phyloP scores from a whole-genome alignment of 2,329 filamentous ascomycete genomes.

The Rhynchosporium agropyri region DNA sequence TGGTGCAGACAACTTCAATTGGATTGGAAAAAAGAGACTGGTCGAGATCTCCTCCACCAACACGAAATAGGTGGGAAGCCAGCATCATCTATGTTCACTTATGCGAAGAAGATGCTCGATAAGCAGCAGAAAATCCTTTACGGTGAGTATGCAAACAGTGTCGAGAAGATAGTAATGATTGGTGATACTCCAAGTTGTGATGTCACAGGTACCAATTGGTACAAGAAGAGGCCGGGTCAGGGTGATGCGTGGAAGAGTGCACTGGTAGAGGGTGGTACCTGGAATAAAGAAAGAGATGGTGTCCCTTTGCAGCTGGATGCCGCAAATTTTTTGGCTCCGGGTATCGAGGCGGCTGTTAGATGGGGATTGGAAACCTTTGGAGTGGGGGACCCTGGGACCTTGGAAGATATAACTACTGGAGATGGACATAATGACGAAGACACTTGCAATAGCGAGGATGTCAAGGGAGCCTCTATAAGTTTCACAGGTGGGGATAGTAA shows the following conservation, averaged over 20 bases:
- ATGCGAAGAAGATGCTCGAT: background rate
- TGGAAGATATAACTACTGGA: background rate
- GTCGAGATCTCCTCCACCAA: background rate
- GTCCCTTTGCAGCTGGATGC: background rate
- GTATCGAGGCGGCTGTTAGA: background rate
- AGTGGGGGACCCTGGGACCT: background rate
- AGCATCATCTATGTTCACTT: background rate
- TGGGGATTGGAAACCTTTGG: background rate
- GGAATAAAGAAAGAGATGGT: background rate
- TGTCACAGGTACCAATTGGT: background rate
- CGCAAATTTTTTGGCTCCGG: background rate
- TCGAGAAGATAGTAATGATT: background rate
- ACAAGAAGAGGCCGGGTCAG: background rate
- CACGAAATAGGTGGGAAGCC: background rate
- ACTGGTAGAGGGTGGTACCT: background rate
- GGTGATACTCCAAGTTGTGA: background rate
- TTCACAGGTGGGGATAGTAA: background rate
- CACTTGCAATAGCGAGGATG: background rate
- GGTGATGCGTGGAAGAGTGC: background rate
- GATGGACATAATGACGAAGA: background rate
- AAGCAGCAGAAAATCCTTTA: background rate
- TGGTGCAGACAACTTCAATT: background rate
- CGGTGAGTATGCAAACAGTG: background rate
- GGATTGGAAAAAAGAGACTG: background rate
- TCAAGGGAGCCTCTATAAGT: too few relatives aligned